Evolutionary conservation across 768 basidiomycete genomes (phyloP), one percentile per base, ranked within the genome.

Genomic region (Kwoniella mangroviensis): DNA sequence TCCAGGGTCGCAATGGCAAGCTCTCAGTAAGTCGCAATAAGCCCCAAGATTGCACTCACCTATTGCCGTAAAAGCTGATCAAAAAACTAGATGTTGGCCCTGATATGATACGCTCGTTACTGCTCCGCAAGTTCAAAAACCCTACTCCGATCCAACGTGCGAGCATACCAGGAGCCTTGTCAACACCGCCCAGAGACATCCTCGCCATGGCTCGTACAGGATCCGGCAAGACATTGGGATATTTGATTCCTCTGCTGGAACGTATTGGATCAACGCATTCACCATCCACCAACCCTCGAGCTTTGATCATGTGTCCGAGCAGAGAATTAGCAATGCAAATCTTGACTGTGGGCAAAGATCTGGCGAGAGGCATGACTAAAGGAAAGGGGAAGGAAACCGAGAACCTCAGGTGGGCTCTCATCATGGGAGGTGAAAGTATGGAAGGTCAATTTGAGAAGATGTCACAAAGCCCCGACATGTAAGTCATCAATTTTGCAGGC

Each of bases 151-250:
- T 99, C 60, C 97, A 99, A 83, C 89, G 96, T 6, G 87, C 91
- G 24, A 86, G 94, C 2, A 92, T 99, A 55, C 97, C 97, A 6
- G 86, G 90, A 21, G 88, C 97, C 52, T 88, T 98, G 49, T 83
- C 90, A 13, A 89, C 87, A 52, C 94, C 95, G 51, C 93, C 94
- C 10, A 86, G 92, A 63, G 95, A 97, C 84, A 89, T 99, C 15
- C 93, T 98, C 15, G 96, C 93, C 52, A 99, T 98, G 97, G 96
- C 97, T 45, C 88, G 97, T 45, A 99, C 97, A 4, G 97, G 97
- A 52, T 97, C 94, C 1, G 97, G 97, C 69, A 98, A 98, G 85
- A 95, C 95, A 11, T 88, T 99, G 43, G 96, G 96, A 21, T 99
- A 95, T 81, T 89, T 98, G 87, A 85, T 98, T 26, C 97, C 97